Evolutionary conservation across 441 rosid species (phyloP).

Genomic region (Aquilaria agallochum): DNA sequence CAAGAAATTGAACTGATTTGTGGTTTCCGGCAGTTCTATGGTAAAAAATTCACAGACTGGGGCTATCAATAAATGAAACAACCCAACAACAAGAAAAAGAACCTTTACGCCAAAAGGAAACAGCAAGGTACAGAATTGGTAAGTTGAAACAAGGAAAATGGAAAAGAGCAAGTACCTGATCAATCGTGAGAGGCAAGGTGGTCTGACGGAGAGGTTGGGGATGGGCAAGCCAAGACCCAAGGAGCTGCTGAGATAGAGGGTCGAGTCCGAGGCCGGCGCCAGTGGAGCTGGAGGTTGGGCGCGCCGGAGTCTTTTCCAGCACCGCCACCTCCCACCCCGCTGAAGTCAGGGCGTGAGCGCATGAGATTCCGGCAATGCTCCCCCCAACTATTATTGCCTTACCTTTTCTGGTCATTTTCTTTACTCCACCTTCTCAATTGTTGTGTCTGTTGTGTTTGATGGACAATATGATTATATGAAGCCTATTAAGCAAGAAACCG

Average conservation of each 20-base stretch:
- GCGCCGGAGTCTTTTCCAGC: conserved; percentile 47
- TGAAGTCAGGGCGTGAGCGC: conserved; percentile 54
- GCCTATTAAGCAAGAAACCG: too few species aligned
- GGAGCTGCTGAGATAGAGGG: conserved; percentile 33
- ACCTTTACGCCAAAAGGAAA: too few species aligned
- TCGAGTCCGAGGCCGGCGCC: conserved; percentile 75
- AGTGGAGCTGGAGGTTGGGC: conserved; percentile 66
- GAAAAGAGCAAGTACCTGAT: conserved; percentile 29
- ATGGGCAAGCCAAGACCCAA: conserved; percentile 42
- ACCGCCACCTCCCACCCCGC: conserved; percentile 64
- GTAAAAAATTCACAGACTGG: too few species aligned
- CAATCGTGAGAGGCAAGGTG: conserved; percentile 45
- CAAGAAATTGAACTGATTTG: too few species aligned
- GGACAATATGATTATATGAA: too few species aligned
- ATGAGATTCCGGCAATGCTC: conserved; percentile 70
- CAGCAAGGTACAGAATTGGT: too few species aligned
- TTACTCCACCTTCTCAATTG: conserved; percentile 3
- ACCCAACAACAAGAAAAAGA: too few species aligned
- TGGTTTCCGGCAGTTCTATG: too few species aligned
- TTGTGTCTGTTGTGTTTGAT: too few species aligned
- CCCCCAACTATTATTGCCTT: conserved; percentile 69
- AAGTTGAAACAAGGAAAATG: background rate
- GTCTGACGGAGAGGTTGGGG: conserved; percentile 38
- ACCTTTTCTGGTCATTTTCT: conserved; percentile 19
- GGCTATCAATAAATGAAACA: too few species aligned